phyloP scores from a whole-genome alignment of 192 early-diverging fungal genomes.

The Coemansia sp. region DNA sequence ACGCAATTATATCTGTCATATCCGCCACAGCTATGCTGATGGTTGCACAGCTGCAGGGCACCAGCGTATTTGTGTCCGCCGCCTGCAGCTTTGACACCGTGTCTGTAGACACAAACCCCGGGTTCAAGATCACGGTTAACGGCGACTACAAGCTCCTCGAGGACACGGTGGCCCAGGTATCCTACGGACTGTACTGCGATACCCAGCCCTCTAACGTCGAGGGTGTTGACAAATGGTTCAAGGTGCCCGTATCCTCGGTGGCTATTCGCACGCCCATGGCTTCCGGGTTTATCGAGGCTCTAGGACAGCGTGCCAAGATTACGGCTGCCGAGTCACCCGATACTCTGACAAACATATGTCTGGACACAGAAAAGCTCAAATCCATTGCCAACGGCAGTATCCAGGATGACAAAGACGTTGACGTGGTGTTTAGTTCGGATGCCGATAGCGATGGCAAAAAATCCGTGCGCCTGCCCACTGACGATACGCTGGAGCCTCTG shows the following conservation, averaged over 20 bases:
- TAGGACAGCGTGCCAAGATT: constrained; percentile 17
- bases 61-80: constrained; percentile 7
- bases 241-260: constrained; percentile 35
- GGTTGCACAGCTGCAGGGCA: not conserved
- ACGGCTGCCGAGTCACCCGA: constrained; percentile 13
- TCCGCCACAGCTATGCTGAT: constrained; percentile 1
- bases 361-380: constrained; percentile 23
- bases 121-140: constrained; percentile 41
- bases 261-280: constrained; percentile 31
- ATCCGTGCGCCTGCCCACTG: constrained; percentile 29
- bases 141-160: constrained; percentile 49
- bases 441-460: constrained; percentile 24
- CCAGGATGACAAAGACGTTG: not conserved
- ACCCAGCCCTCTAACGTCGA: constrained; percentile 24
- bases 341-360: constrained; percentile 38
- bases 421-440: constrained; percentile 29
- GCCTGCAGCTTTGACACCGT: constrained; percentile 33
- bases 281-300: constrained; percentile 46
- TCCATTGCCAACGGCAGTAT: constrained; percentile 9
- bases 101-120: constrained; percentile 20
- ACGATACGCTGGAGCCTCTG: constrained; percentile 27
- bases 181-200: constrained; percentile 48
- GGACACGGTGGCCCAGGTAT: constrained; percentile 20
- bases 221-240: constrained; percentile 44
- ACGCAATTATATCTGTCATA: not conserved